Conservation (phyloP, 2,329 filamentous ascomycete species). For the Epichloe bromicola region DNA sequence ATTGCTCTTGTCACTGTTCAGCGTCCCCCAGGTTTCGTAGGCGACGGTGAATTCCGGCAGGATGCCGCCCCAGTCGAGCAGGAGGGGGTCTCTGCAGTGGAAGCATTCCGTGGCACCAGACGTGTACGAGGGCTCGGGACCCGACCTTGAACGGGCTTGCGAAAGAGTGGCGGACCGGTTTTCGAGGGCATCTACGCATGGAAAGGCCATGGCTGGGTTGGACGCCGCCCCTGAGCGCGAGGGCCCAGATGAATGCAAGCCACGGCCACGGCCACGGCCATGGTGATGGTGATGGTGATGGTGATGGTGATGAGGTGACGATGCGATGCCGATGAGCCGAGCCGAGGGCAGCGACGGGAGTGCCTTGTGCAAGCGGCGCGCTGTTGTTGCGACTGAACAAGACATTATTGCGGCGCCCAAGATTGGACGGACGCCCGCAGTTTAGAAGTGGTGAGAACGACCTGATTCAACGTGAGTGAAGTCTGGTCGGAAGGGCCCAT, state of each 20-base stretch:
- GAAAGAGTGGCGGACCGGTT: constrained; percentile 58
- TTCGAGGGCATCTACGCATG: constrained; percentile 78
- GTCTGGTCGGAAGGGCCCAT: background rate
- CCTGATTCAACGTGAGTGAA: background rate
- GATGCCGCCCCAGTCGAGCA: constrained; percentile 92
- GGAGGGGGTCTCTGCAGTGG: constrained; percentile 58
- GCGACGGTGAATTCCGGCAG: constrained; percentile 79
- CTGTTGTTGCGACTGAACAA: constrained; percentile 4
- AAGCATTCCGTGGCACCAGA: constrained; percentile 72
- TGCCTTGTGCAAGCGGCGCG: constrained; percentile 5
- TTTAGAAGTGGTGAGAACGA: background rate
- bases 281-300: background rate
- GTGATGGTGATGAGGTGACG: background rate
- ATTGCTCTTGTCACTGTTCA: constrained; percentile 74
- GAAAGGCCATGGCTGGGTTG: constrained; percentile 80
- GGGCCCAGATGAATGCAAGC: constrained; percentile 6
- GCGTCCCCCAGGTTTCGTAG: constrained; percentile 80
- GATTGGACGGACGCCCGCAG: background rate
- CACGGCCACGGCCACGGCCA: background rate
- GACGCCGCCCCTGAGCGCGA: constrained; percentile 34
- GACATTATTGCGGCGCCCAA: constrained; percentile 5
- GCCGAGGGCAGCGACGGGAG: background rate
- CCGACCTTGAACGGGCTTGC: constrained; percentile 45
- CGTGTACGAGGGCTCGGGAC: constrained; percentile 90
- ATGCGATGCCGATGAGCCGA: constrained; percentile 1